phyloP scores from a whole-genome alignment of 345 rosid genomes.

The Corchorus capsularis region DNA sequence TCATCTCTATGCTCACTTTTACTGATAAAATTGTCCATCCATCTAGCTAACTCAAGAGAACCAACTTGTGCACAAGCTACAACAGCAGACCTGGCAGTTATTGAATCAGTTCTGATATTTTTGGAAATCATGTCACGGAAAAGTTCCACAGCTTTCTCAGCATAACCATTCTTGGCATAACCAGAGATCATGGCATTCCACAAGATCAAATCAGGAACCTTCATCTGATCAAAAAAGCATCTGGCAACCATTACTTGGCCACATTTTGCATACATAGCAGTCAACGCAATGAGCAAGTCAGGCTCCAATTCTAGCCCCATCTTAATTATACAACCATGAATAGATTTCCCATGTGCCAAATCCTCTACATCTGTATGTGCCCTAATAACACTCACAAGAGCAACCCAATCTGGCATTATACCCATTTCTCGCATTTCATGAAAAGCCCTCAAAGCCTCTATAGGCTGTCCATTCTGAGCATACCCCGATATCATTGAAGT shows the following conservation, averaged over 20 bases:
- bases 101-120: slow-evolving; percentile 49
- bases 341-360: slow-evolving; percentile 52
- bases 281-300: slow-evolving; percentile 67
- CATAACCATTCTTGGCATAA: slow-evolving; percentile 65
- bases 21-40: slow-evolving; percentile 54
- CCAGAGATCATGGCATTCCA: slow-evolving; percentile 86
- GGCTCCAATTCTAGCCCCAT: slow-evolving; percentile 59
- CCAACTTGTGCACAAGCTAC: slow-evolving; percentile 70
- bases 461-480: slow-evolving; percentile 64
- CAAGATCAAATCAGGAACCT: slow-evolving; percentile 51
- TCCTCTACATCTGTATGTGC: slow-evolving; percentile 59
- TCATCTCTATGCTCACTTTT: slow-evolving; percentile 44
- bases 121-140: slow-evolving; percentile 50
- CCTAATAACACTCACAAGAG: slow-evolving; percentile 67
- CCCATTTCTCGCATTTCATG: slow-evolving; percentile 50
- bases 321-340: slow-evolving; percentile 58
- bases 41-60: slow-evolving; percentile 60
- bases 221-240: slow-evolving; percentile 52
- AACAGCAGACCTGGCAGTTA: slow-evolving; percentile 55
- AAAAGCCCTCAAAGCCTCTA: slow-evolving; percentile 58
- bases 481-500: slow-evolving; percentile 68
- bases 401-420: slow-evolving; percentile 61
- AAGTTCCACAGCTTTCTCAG: slow-evolving; percentile 56
- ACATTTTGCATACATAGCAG: slow-evolving; percentile 71
- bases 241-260: slow-evolving; percentile 58